Conservation (phyloP, 805 yeast species). For the Wickerhamiella lipophila region DNA sequence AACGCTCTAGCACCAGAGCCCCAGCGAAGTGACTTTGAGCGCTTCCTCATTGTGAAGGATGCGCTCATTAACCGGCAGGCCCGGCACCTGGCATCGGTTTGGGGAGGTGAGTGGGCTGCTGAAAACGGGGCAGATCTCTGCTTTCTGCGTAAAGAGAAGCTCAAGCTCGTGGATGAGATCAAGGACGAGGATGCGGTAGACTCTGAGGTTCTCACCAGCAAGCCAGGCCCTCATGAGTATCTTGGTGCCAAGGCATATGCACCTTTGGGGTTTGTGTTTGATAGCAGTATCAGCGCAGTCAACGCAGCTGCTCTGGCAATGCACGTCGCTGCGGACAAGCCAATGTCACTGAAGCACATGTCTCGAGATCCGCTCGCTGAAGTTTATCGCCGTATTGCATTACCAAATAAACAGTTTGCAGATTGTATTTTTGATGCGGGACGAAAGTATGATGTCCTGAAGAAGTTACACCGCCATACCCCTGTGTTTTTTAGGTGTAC, state of each 20-base stretch:
- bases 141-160: constrained; percentile 8
- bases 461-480: not conserved
- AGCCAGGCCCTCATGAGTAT: constrained; percentile 15
- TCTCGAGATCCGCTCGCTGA: not conserved
- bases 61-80: constrained; percentile 1
- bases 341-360: not conserved
- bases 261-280: constrained; percentile 18
- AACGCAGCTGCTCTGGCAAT: constrained; percentile 14
- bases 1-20: not conserved
- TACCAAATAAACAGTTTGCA: constrained; percentile 2
- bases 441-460: not conserved
- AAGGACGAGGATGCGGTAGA: constrained; percentile 10
- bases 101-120: constrained; percentile 9
- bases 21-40: constrained; percentile 1
- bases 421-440: not conserved
- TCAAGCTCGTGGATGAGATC: constrained; percentile 1
- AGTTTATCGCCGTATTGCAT: not conserved
- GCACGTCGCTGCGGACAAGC: not conserved
- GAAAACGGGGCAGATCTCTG: constrained; percentile 5
- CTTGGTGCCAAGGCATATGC: constrained; percentile 15
- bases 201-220: constrained; percentile 8
- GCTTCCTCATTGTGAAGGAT: not conserved
- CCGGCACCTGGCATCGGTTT: constrained; percentile 5
- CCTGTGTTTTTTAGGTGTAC: not conserved
- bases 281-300: constrained; percentile 18